Evolutionary conservation across 257 asterid genomes (phyloP).

Genomic region (Pogostemon cablin): DNA sequence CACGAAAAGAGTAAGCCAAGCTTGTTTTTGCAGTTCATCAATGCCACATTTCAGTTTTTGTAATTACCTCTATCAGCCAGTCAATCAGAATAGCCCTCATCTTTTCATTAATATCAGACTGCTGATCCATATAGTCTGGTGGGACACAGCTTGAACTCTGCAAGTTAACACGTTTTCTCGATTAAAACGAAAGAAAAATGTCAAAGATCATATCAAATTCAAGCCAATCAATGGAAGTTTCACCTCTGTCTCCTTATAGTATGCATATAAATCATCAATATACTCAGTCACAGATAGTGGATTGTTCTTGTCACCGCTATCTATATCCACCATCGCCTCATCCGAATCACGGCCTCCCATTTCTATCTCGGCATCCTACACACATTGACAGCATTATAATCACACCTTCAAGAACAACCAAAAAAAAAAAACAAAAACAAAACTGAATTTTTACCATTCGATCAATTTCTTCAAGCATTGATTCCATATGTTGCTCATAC

Average conservation of each 20-base stretch:
- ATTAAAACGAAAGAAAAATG: no score
- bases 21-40: no score
- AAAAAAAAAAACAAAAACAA: no score
- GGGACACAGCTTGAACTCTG: conserved; percentile 66
- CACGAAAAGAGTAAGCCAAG: neutral
- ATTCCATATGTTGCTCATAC: conserved; percentile 76
- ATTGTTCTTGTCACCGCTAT: conserved; percentile 57
- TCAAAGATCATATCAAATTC: no score
- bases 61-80: conserved; percentile 90
- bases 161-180: neutral
- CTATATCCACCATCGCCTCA: conserved; percentile 58
- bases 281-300: conserved; percentile 70
- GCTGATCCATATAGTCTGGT: conserved; percentile 68
- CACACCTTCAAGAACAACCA: neutral
- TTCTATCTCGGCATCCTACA: conserved; percentile 52
- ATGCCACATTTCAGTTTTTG: no score
- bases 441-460: conserved; percentile 54
- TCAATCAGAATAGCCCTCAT: conserved; percentile 92
- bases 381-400: conserved; percentile 7
- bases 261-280: conserved; percentile 59
- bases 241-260: conserved; percentile 74
- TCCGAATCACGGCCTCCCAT: conserved; percentile 54
- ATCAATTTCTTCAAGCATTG: conserved; percentile 81
- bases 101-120: conserved; percentile 75
- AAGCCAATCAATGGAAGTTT: neutral